A percentile compares a stretch with the other conserved stretches of the same genome.
phyloP scores from a whole-genome alignment of 768 basidiomycete species.

The Serpula lacrymans region DNA sequence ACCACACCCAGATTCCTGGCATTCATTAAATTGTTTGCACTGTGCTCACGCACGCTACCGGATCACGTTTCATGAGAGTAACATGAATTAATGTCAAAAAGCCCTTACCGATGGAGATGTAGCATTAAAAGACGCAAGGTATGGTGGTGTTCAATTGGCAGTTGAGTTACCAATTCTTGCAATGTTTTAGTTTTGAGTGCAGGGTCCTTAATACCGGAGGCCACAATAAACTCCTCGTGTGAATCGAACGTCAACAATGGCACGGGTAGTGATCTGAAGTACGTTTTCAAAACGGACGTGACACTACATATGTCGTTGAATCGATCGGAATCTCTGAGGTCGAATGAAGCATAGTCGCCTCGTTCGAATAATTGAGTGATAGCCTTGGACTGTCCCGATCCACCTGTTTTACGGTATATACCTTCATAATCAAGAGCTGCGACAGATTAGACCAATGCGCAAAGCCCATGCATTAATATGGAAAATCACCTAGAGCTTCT shows the following conservation, averaged over 20 bases:
- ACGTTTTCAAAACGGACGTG: constrained; percentile 95
- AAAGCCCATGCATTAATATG: constrained; percentile 2
- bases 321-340: constrained; percentile 78
- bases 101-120: constrained; percentile 77
- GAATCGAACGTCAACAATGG: constrained; percentile 89
- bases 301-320: constrained; percentile 98
- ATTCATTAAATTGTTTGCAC: constrained; percentile 86
- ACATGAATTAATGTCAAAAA: background rate
- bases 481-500: constrained; percentile 69
- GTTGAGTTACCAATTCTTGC: constrained; percentile 63
- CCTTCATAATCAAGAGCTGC: constrained; percentile 94
- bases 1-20: constrained; percentile 95
- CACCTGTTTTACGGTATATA: constrained; percentile 97
- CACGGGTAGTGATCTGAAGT: constrained; percentile 89
- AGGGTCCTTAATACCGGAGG: constrained; percentile 67
- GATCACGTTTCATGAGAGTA: background rate
- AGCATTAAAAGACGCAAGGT: constrained; percentile 81
- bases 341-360: constrained; percentile 86
- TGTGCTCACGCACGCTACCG: constrained; percentile 55
- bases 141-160: constrained; percentile 86
- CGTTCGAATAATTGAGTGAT: constrained; percentile 95
- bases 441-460: constrained; percentile 2
- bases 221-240: constrained; percentile 85
- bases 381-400: constrained; percentile 84
- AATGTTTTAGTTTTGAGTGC: constrained; percentile 56